Evolutionary conservation across 164 flowering plant species (phyloP).

Genomic region (Annona squamosa): DNA sequence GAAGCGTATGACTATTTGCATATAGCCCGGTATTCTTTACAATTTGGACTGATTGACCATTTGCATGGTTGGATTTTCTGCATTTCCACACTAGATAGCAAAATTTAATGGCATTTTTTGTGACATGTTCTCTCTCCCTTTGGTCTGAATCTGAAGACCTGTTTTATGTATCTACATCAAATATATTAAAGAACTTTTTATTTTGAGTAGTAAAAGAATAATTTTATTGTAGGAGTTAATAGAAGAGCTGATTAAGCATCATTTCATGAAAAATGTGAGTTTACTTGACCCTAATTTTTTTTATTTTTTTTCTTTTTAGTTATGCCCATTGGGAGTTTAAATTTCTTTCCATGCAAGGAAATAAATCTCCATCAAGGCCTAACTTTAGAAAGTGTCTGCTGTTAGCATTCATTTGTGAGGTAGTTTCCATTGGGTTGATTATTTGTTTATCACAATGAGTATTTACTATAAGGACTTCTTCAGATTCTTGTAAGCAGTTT

Average conservation of each 20-base stretch:
- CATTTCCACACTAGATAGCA: neutral
- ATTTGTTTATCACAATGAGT: neutral
- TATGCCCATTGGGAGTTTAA: neutral
- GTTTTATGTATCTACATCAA: neutral
- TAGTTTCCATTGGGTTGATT: neutral
- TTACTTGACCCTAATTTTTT: neutral
- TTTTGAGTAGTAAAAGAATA: neutral
- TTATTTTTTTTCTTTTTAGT: neutral
- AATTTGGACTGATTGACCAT: neutral
- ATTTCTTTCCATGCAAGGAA: neutral
- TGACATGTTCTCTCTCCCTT: too few species aligned
- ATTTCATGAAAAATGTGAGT: neutral
- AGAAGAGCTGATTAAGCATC: neutral
- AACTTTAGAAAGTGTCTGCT: neutral
- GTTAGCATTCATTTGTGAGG: neutral
- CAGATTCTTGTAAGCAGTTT: neutral
- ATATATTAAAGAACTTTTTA: neutral
- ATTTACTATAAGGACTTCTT: neutral
- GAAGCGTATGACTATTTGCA: conserved; percentile 8
- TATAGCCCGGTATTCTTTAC: neutral
- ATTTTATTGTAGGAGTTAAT: too few species aligned
- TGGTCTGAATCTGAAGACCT: neutral
- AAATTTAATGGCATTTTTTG: too few species aligned
- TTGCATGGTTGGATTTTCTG: neutral
- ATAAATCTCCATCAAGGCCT: neutral